Evolutionary conservation across 140 eudicot genomes (phyloP).

Genomic region (Flaveria floridana): DNA sequence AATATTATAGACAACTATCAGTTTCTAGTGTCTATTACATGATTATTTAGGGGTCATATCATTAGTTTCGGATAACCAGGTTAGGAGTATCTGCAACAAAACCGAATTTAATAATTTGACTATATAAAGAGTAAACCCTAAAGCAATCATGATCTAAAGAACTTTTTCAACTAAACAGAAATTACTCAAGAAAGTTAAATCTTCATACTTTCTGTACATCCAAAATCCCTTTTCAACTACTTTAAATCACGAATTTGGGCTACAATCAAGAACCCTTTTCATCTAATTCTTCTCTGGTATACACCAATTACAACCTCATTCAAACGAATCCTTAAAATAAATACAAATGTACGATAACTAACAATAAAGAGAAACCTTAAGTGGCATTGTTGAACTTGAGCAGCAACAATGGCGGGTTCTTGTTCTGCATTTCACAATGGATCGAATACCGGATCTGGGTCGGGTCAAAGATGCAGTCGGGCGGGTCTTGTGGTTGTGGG

Average conservation of each 20-base stretch:
- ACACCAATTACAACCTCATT: neutral
- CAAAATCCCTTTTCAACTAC: neutral
- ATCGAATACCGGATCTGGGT: constrained; percentile 1
- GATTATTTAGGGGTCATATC: neutral
- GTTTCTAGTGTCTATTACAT: neutral
- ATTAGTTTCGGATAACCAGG: neutral
- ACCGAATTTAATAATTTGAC: neutral
- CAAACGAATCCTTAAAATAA: neutral
- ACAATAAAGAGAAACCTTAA: neutral
- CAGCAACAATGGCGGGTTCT: constrained; percentile 27
- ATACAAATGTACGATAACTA: neutral
- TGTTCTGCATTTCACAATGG: constrained; percentile 27
- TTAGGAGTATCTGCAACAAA: neutral
- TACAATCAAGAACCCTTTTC: neutral
- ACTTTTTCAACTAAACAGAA: no score
- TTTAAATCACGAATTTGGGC: neutral
- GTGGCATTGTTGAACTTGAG: constrained; percentile 36
- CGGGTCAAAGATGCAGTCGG: constrained; percentile 28
- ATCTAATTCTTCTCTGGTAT: neutral
- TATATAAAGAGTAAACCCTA: neutral
- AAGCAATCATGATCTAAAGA: no score
- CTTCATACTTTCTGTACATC: no score
- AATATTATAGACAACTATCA: neutral
- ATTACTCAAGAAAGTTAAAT: no score
- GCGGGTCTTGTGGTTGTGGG: constrained; percentile 16